A percentile compares a stretch with the other conserved stretches of the same genome.
These are phyloP conservation scores for Wickerhamomyces hampshirensis DNA, from an alignment of 805 yeast species.

Conservation along the genomic window DNA sequence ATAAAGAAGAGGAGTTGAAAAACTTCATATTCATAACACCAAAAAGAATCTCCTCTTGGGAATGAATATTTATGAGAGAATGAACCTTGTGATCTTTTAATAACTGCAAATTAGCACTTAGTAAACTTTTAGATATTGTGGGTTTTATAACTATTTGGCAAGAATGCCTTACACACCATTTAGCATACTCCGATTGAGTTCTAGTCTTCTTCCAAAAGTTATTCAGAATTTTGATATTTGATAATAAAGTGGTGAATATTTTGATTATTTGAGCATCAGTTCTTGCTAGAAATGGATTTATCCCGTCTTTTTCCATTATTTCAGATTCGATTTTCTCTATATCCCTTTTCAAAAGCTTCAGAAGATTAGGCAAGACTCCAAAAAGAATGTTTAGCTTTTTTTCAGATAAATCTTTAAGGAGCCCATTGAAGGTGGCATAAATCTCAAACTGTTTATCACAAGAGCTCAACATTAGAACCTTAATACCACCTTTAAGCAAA, in stretches of 20 bases:
- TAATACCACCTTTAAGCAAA: conserved; percentile 20
- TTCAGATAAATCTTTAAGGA: conserved; percentile 21
- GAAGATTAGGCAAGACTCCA: conserved; percentile 5
- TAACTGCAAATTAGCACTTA: conserved; percentile 23
- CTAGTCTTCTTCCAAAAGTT: conserved; percentile 8
- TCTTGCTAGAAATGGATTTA: conserved; percentile 21
- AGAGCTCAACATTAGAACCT: conserved; percentile 6
- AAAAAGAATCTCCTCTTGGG: conserved; percentile 18
- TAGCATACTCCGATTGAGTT: conserved; percentile 4
- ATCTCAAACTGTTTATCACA: conserved; percentile 23
- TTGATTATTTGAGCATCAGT: conserved; percentile 22
- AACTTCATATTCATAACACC: conserved; percentile 20
- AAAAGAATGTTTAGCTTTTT: conserved; percentile 5
- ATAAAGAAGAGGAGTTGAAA: conserved; percentile 18
- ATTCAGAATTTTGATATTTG: conserved; percentile 9
- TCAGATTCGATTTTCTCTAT: conserved; percentile 5
- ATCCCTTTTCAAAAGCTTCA: conserved; percentile 10
- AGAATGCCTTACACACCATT: conserved; percentile 15
- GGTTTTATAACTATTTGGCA: conserved; percentile 9
- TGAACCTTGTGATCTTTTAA: conserved; percentile 20
- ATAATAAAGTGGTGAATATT: conserved; percentile 12
- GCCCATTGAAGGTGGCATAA: conserved; percentile 19
- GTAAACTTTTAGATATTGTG: conserved; percentile 18
- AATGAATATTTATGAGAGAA: conserved; percentile 3
- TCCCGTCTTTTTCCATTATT: conserved; percentile 2